Evolutionary conservation across 768 basidiomycete genomes (phyloP), one percentile per base, ranked within the genome.

Genomic region (Rhodotorula taiwanensis): DNA sequence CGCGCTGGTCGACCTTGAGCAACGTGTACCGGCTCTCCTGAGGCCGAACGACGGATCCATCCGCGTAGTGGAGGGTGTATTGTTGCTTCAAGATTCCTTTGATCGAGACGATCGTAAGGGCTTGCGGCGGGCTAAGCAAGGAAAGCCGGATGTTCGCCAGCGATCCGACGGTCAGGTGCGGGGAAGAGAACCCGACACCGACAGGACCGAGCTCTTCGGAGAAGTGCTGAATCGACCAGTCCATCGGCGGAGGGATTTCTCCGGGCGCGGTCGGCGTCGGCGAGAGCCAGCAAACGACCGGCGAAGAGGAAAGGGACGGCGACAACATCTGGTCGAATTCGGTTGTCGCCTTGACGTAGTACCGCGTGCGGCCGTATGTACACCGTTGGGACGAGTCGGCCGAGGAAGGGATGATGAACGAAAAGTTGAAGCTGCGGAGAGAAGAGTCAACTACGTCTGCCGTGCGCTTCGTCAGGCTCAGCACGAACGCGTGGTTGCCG

Each of bases 91-190:
- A 44, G 31, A 50, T 49, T 6, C 49, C 58, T 41, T 53, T 55
- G 58, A 67, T 48, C 23, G 66, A 60, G 25, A 49, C 34, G 58
- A 67, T 28, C 9, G 34, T 44, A 30, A 56, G 43, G 1, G 48
- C 21, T 2, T 34, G 16, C 0, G 62, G 58, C 1, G 66, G 53
- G 20, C 58, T 58, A 27, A 63, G 61, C 1, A 67, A 44, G 4
- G 66, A 44, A 16, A 67, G 21, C 9, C 52, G 58, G 42, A 62
- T n/a, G 51, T 63, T 67, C 50, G 49, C 36, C 9, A 67, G 58
- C 3, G 61, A 36, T 10, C 61, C 49, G 25, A 63, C 55, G 16
- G 66, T 67, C 25, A 67, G 53, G 45, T 67, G 66, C 14, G 66
- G 66, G 2, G 61, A 63, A 2, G 66, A 44, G 25, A 67, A 28